Evolutionary conservation across 495 filamentous ascomycete species (phyloP), one percentile per base, ranked within the genome.

Genomic region (Diplogelasinospora grovesii): DNA sequence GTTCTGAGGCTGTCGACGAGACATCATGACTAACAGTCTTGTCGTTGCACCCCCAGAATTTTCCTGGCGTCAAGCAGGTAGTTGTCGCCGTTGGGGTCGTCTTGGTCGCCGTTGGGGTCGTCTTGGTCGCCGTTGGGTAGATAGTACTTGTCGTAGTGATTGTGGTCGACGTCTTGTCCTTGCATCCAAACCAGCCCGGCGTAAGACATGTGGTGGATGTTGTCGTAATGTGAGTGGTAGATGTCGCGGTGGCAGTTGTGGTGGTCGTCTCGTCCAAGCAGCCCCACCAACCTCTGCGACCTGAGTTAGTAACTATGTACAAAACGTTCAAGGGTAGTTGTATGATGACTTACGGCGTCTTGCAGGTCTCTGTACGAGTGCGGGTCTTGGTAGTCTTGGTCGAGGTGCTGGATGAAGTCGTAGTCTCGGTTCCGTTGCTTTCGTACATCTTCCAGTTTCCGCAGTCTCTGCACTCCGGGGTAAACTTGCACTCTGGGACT

Each of bases 391-490:
- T 68, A 0, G 72, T 71, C 8, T 75, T 70, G 1, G 70, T 78
- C 6, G 66, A 67, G 1, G 68, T 62, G 5, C 64, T 73, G 4
- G 73, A 73, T 0, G 82, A 81, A 0, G 82, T 88, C 3, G 79
- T 85, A 3, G 73, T 70, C 33, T 87, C 80, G 2, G 86, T 88
- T 9, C 81, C 83, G 53, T 97, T 95, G 52, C 88, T 93, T 48
- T 75, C 79, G 50, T 87, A 90, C 65, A 85, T 95, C 56, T 95
- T 94, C 92, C 92, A 98, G 26, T 81, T 78, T 49, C 78, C 82
- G 50, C 92, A 98, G 54, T 98, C 92, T 35, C 81, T 74, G 62
- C 92, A 97, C 39, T 94, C 87, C 3, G 79, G 69, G 0, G 78
- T 79, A 25, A 63, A 68, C 38, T 54, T 66, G 61, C 92, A 98